These are phyloP conservation scores for Casuarina cunninghamiana DNA, from an alignment of 306 rosid species.

Conservation along the genomic window DNA sequence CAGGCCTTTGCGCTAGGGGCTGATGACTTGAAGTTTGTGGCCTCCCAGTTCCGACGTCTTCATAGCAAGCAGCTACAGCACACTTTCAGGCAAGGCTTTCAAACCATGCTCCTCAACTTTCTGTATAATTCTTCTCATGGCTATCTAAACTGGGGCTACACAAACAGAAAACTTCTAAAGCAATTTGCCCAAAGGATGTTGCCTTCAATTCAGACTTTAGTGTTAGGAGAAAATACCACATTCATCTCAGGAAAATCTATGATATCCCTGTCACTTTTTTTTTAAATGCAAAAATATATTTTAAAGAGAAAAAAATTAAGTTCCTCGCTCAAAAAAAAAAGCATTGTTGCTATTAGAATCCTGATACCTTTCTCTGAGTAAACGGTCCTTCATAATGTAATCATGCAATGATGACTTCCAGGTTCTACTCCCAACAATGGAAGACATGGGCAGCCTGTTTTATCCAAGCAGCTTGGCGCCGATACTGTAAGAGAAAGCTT, in stretches of 20 bases:
- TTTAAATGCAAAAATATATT: too few species aligned
- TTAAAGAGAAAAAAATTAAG: too few species aligned
- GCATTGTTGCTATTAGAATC: too few species aligned
- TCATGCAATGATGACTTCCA: conserved; percentile 12
- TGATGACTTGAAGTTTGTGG: conserved; percentile 66
- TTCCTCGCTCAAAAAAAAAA: too few species aligned
- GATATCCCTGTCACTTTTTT: too few species aligned
- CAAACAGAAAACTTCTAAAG: neutral
- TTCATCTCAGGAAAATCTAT: too few species aligned
- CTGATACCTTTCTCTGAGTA: neutral
- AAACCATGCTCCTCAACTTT: conserved; percentile 12
- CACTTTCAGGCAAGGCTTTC: conserved; percentile 62
- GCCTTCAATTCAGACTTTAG: too few species aligned
- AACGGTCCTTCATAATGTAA: neutral
- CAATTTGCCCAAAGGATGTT: too few species aligned
- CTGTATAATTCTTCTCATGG: neutral
- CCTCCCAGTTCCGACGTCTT: conserved; percentile 74
- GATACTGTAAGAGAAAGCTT: conserved; percentile 49
- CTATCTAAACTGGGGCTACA: neutral
- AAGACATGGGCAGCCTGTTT: conserved; percentile 70
- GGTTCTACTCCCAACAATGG: conserved; percentile 86
- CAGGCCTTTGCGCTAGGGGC: conserved; percentile 85
- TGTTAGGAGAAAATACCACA: too few species aligned
- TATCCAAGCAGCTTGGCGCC: conserved; percentile 78
- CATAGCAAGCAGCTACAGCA: conserved; percentile 64